Evolutionary conservation across 768 basidiomycete genomes (phyloP).

Genomic region (Russula foetens): DNA sequence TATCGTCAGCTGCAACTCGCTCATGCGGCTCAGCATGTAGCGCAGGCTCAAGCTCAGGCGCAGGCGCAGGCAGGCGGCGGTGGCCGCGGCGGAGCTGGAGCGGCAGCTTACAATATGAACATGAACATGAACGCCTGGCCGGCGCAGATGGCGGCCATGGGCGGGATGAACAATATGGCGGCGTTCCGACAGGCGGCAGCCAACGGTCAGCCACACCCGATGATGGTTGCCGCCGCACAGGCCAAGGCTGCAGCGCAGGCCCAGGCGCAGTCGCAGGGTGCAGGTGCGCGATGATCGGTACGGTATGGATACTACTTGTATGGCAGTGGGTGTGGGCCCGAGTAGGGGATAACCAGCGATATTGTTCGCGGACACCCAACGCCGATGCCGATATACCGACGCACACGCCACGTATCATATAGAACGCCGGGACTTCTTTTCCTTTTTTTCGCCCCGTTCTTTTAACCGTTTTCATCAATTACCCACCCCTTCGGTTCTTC

Average conservation of each 20-base stretch:
- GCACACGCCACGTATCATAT: too few species aligned
- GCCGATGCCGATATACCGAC: too few species aligned
- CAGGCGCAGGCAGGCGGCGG: constrained; percentile 19
- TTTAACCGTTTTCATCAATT: not conserved
- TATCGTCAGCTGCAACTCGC: constrained; percentile 8
- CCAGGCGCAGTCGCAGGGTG: constrained; percentile 17
- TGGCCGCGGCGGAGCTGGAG: not conserved
- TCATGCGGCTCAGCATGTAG: too few species aligned
- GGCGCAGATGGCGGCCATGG: not conserved
- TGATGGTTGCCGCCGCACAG: not conserved
- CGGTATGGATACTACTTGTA: too few species aligned
- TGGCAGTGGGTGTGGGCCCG: not conserved
- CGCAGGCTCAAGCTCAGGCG: constrained; percentile 8
- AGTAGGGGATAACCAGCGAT: too few species aligned
- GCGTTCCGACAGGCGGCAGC: not conserved
- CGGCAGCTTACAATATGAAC: too few species aligned
- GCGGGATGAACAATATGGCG: constrained; percentile 1
- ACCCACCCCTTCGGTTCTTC: not conserved
- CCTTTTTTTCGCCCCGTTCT: not conserved
- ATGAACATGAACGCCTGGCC: not conserved
- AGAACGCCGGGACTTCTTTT: not conserved
- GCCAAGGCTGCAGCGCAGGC: constrained; percentile 4
- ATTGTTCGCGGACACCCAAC: too few species aligned
- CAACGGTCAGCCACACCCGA: not conserved
- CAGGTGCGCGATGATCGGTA: constrained; percentile 5